Evolutionary conservation across 2,329 filamentous ascomycete species (phyloP), one percentile per base, ranked within the genome.

Genomic region (Aureobasidium pullulans): DNA sequence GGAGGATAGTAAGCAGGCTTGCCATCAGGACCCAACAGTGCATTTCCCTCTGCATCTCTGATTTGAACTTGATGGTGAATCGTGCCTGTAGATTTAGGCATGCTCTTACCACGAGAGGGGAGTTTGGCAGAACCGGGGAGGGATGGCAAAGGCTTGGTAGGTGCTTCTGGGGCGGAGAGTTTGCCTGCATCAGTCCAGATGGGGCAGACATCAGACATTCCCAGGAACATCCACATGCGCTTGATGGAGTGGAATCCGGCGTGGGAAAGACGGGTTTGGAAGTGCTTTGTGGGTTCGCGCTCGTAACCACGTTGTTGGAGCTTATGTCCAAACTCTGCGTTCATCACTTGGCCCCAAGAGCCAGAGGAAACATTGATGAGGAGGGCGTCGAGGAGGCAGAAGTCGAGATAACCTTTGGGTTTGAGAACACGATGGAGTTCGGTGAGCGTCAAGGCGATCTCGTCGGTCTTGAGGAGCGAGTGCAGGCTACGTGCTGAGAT

Each of bases 401-500:
- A 99, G 70, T 99, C 94, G 61, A 99, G 78, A 72, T 93, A 93
- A 34, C 94, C 94, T 53, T 90, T 91, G 0, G 93, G 92, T 76
- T 96, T 96, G 66, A 96, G 84, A 61, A 95, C 87, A 61, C 94
- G 90, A 77, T 90, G 85, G 71, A 91, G 95, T 76, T 99, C 94
- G 56, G 79, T 79, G 8, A 97, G 80, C 62, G 90, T 94, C 50
- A 86, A 80, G 70, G 95, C 89, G 81, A 92, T 96, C 75, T 97
- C 93, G 68, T 97, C 90, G 2, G 78, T 80, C 71, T 93, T 94
- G 67, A 99, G 84, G 40, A 95, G 81, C 57, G 87, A 84, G 73
- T 96, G 89, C 49, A 99, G 81, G 60, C 92, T 89, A 37, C 93
- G 87, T 1, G 92, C 90, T 2, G 90, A 96, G 68, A 99, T 84